These are phyloP conservation scores for Neodidymelliopsis sp. DNA, from an alignment of 2,329 filamentous ascomycete species.

Conservation along the genomic window DNA sequence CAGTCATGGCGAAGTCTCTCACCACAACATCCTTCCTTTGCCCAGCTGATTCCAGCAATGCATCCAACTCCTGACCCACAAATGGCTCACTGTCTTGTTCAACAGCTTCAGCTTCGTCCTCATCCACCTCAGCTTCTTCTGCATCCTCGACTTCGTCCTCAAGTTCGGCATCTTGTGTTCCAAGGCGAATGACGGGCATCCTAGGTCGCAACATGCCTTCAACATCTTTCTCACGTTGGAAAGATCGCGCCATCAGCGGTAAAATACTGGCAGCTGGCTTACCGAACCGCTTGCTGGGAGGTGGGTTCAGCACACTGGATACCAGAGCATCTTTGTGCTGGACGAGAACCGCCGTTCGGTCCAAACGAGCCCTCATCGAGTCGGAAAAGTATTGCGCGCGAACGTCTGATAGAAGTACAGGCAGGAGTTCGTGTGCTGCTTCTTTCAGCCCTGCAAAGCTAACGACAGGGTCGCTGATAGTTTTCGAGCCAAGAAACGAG, in stretches of 20 bases:
- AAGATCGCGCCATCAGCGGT: slow-evolving; percentile 76
- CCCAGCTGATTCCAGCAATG: slow-evolving; percentile 28
- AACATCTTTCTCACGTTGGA: slow-evolving; percentile 68
- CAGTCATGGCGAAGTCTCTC: slow-evolving; percentile 27
- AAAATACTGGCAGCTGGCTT: slow-evolving; percentile 75
- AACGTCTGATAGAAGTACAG: slow-evolving; percentile 67
- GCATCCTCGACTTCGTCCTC: slow-evolving; percentile 35
- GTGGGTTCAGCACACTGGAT: slow-evolving; percentile 82
- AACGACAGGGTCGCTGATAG: slow-evolving; percentile 38
- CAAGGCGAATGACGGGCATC: slow-evolving; percentile 53
- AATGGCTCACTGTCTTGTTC: slow-evolving; percentile 63
- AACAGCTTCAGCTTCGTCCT: slow-evolving; percentile 23
- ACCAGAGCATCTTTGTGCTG: slow-evolving; percentile 76
- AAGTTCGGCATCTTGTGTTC: slow-evolving; percentile 28
- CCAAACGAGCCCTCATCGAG: slow-evolving; percentile 75
- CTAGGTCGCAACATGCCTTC: slow-evolving; percentile 71
- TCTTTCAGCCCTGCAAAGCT: slow-evolving; percentile 58
- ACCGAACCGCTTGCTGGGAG: slow-evolving; percentile 66
- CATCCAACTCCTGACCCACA: slow-evolving; percentile 43
- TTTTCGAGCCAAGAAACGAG: slow-evolving; percentile 66
- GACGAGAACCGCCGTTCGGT: slow-evolving; percentile 79
- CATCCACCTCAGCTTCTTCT: slow-evolving; percentile 30
- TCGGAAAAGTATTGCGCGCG: slow-evolving; percentile 73
- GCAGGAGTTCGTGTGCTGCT: slow-evolving; percentile 69
- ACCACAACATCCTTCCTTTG: slow-evolving; percentile 16